These are phyloP conservation scores for Mycena maculata DNA, from an alignment of 768 basidiomycete species.

Conservation along the genomic window DNA sequence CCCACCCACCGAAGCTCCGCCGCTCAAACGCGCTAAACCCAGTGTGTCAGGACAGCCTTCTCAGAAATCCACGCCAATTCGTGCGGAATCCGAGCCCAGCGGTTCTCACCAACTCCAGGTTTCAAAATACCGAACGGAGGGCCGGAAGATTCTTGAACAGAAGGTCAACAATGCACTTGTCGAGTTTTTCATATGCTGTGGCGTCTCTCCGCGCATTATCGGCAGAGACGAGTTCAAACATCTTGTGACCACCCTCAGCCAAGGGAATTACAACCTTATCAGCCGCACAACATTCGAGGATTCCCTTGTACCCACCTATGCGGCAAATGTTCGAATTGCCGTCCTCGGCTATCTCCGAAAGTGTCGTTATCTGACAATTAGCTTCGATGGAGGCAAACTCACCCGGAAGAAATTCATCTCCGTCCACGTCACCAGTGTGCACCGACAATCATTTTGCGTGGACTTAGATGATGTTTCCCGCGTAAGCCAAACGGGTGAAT, in stretches of 20 bases:
- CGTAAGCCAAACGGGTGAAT: constrained; percentile 29
- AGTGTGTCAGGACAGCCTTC: neutral
- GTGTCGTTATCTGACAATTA: constrained; percentile 19
- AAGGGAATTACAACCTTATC: constrained; percentile 10
- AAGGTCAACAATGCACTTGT: constrained; percentile 18
- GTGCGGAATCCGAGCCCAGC: too few relatives aligned
- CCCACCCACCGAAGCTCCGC: neutral
- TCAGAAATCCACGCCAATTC: neutral
- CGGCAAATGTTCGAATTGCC: constrained; percentile 15
- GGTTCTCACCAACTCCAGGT: neutral
- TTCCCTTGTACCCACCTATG: constrained; percentile 19
- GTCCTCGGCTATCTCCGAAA: constrained; percentile 12
- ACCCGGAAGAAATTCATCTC: constrained; percentile 13
- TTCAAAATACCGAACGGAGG: constrained; percentile 1
- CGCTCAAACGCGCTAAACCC: neutral
- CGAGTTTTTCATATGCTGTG: constrained; percentile 15
- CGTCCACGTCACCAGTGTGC: constrained; percentile 21
- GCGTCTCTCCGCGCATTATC: constrained; percentile 23
- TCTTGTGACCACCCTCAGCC: constrained; percentile 6
- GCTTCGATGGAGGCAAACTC: constrained; percentile 31
- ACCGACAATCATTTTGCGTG: constrained; percentile 22
- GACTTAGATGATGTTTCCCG: constrained; percentile 27
- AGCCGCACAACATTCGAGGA: constrained; percentile 20
- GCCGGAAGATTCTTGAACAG: constrained; percentile 13
- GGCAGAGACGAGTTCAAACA: constrained; percentile 25